Conservation (phyloP, 441 rosid species). For the Biscutella laevigata region DNA sequence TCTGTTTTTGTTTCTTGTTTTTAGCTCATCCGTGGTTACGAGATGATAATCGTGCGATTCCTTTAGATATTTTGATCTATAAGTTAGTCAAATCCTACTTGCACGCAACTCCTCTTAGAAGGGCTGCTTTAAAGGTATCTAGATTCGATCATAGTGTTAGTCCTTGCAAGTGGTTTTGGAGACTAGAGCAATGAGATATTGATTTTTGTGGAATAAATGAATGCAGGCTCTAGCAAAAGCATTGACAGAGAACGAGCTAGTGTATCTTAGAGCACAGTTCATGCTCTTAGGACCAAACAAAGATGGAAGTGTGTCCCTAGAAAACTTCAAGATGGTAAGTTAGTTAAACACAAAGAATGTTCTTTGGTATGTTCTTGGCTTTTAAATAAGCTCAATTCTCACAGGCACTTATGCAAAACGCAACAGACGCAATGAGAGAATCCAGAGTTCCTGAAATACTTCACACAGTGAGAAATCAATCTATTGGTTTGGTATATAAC, state of each 20-base stretch:
- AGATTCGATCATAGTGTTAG: no score
- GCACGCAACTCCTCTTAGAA: conserved; percentile 71
- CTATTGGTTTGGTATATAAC: no score
- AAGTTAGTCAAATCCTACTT: conserved; percentile 71
- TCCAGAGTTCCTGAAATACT: conserved; percentile 70
- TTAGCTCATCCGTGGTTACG: conserved; percentile 89
- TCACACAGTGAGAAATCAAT: conserved; percentile 33
- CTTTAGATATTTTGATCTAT: conserved; percentile 66
- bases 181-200: not conserved
- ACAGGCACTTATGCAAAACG: conserved; percentile 60
- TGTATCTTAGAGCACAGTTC: conserved; percentile 78
- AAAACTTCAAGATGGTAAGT: conserved; percentile 67
- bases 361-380: not conserved
- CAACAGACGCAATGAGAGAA: conserved; percentile 80
- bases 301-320: conserved; percentile 70
- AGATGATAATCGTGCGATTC: conserved; percentile 44
- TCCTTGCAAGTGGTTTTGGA: not conserved
- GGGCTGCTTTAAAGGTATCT: conserved; percentile 72
- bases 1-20: not conserved
- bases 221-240: conserved; percentile 78
- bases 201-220: not conserved
- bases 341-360: not conserved
- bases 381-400: not conserved
- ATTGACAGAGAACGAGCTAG: conserved; percentile 66
- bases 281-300: conserved; percentile 60